Conservation (phyloP, 768 basidiomycete species). For the Suillus ampliporus region DNA sequence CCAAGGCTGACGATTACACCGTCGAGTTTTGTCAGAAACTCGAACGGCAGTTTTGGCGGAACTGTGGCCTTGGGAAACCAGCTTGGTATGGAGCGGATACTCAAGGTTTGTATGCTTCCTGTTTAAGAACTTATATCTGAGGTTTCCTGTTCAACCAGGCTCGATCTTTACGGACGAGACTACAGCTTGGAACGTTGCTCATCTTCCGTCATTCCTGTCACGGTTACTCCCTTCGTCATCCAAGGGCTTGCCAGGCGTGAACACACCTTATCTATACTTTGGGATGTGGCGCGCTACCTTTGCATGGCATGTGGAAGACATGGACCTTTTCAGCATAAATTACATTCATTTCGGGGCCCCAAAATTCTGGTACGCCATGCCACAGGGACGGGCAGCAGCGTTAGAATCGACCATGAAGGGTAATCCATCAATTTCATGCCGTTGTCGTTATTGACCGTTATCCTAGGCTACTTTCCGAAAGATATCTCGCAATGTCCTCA, state of each 20-base stretch:
- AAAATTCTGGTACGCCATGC: constrained; percentile 96
- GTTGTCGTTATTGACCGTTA: constrained; percentile 12
- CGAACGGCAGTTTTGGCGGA: constrained; percentile 92
- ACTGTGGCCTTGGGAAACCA: constrained; percentile 85
- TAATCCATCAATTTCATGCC: constrained; percentile 37
- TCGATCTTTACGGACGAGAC: constrained; percentile 78
- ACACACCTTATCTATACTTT: constrained; percentile 96
- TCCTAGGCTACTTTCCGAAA: constrained; percentile 83
- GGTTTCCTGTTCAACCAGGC: constrained; percentile 41
- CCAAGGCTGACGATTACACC: constrained; percentile 79
- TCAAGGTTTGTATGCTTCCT: constrained; percentile 60
- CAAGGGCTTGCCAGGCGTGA: constrained; percentile 89
- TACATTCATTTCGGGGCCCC: constrained; percentile 99
- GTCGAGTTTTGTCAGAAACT: constrained; percentile 86
- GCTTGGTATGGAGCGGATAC: constrained; percentile 99
- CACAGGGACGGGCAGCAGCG: constrained; percentile 79
- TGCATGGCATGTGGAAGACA: constrained; percentile 99
- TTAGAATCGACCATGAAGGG: constrained; percentile 93
- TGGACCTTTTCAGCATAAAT: constrained; percentile 99
- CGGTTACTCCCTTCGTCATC: constrained; percentile 72
- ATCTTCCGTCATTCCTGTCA: constrained; percentile 84
- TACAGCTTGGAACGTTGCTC: constrained; percentile 91
- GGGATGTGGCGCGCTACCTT: constrained; percentile 99
- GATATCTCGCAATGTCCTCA: constrained; percentile 87
- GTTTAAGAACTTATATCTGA: neutral